A percentile compares a stretch with the other conserved stretches of the same genome.
Evolutionary conservation across 1,284 basidiomycete species (phyloP).

Genomic region (Pseudozyma pruni): DNA sequence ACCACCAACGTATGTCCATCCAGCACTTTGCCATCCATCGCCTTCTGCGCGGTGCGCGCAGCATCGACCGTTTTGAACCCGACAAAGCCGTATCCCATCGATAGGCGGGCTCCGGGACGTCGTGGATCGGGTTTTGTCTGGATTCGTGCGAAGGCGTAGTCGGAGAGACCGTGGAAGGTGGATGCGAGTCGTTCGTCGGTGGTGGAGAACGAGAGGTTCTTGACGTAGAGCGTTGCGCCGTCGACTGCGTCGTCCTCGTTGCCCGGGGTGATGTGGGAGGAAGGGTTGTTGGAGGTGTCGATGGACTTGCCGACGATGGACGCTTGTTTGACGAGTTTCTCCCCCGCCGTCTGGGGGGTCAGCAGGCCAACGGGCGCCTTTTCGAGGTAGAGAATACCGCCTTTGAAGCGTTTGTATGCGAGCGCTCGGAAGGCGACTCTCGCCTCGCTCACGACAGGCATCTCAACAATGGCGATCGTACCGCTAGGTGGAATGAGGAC

Average conservation of each 20-base stretch:
- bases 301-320: constrained; percentile 46
- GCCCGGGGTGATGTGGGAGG: constrained; percentile 2
- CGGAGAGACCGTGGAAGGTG: constrained; percentile 81
- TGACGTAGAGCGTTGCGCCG: constrained; percentile 90
- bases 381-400: constrained; percentile 90
- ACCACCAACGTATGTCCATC: constrained; percentile 88
- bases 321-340: constrained; percentile 45
- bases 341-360: constrained; percentile 18
- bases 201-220: constrained; percentile 93
- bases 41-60: constrained; percentile 80
- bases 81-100: constrained; percentile 96
- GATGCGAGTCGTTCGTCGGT: constrained; percentile 78
- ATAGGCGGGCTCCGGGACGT: constrained; percentile 70
- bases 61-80: constrained; percentile 83
- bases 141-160: constrained; percentile 87
- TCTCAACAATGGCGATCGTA: constrained; percentile 93
- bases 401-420: constrained; percentile 87
- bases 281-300: constrained; percentile 17
- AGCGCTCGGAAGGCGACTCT: constrained; percentile 77
- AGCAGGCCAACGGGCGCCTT: constrained; percentile 82
- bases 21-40: constrained; percentile 82
- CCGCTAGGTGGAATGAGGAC: constrained; percentile 91
- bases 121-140: constrained; percentile 87
- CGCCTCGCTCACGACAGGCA: constrained; percentile 72
- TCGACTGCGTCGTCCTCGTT: constrained; percentile 70